phyloP scores from a whole-genome alignment of 768 basidiomycete species.

The Leccinum incarnatum region DNA sequence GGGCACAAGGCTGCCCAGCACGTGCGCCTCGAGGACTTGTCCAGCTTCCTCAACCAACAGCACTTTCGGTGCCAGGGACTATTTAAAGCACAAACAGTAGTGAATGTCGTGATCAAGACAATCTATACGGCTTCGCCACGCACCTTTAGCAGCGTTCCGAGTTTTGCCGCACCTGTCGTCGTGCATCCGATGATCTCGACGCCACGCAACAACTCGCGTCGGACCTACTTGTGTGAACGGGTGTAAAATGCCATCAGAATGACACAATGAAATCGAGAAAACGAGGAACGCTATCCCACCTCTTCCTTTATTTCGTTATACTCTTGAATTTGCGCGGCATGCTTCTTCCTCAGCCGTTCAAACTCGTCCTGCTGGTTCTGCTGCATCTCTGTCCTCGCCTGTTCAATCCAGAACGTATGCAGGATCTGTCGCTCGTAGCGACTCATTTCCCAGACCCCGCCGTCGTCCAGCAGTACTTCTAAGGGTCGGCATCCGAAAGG shows the following conservation, averaged over 20 bases:
- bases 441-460: constrained; percentile 56
- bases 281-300: constrained; percentile 35
- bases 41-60: constrained; percentile 80
- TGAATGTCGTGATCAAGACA: not conserved
- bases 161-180: constrained; percentile 75
- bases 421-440: constrained; percentile 44
- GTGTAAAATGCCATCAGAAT: not conserved
- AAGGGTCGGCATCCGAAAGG: constrained; percentile 40
- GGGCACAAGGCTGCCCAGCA: constrained; percentile 60
- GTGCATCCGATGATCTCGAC: constrained; percentile 74
- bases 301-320: constrained; percentile 49
- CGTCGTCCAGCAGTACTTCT: constrained; percentile 33
- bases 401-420: constrained; percentile 45
- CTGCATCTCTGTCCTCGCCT: constrained; percentile 35
- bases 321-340: constrained; percentile 38
- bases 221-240: constrained; percentile 38
- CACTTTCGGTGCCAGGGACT: constrained; percentile 60
- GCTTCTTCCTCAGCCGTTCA: constrained; percentile 35
- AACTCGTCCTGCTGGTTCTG: constrained; percentile 41
- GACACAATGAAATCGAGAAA: not conserved
- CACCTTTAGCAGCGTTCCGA: constrained; percentile 56
- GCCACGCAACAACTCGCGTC: constrained; percentile 50
- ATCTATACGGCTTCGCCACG: not conserved
- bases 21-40: constrained; percentile 77
- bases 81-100: not conserved